Percentiles rank a stretch among this genome's conserved stretches.
phyloP scores from a whole-genome alignment of 2,329 filamentous ascomycete species.

The Magnaporthiopsis rhizophila region DNA sequence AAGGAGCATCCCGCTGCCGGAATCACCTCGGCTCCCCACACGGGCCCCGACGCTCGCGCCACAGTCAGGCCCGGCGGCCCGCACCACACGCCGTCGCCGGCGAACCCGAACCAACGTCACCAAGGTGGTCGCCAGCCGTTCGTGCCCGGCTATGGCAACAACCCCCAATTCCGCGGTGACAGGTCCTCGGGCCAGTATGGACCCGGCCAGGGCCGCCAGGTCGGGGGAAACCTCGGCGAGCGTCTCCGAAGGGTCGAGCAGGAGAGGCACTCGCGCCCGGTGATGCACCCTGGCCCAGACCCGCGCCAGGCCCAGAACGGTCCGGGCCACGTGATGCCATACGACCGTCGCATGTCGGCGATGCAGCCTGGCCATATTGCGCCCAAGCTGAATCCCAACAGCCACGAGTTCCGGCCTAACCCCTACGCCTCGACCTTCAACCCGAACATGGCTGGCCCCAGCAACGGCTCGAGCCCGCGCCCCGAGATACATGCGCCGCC shows the following conservation, averaged over 20 bases:
- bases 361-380: conserved; percentile 40
- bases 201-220: conserved; percentile 28
- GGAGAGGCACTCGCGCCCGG: conserved; percentile 19
- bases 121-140: conserved; percentile 35
- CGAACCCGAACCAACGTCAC: conserved; percentile 44
- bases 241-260: conserved; percentile 45
- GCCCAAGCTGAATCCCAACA: conserved; percentile 56
- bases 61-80: conserved; percentile 24
- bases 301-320: conserved; percentile 66
- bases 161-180: conserved; percentile 30
- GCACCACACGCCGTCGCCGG: conserved; percentile 22
- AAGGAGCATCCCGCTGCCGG: conserved; percentile 6
- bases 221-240: conserved; percentile 36
- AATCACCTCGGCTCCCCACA: conserved; percentile 16
- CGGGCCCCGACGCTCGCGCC: conserved; percentile 3
- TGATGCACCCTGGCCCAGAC: conserved; percentile 52
- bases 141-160: conserved; percentile 3
- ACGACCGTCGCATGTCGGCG: conserved; percentile 45
- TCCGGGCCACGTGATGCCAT: conserved; percentile 50
- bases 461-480: conserved; percentile 64
- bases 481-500: conserved; percentile 34
- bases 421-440: conserved; percentile 75
- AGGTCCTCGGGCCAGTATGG: conserved; percentile 34
- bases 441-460: conserved; percentile 50
- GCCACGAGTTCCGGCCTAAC: conserved; percentile 77